Conservation (phyloP, 2,329 filamentous ascomycete genomes). For the Curvularia sp. region DNA sequence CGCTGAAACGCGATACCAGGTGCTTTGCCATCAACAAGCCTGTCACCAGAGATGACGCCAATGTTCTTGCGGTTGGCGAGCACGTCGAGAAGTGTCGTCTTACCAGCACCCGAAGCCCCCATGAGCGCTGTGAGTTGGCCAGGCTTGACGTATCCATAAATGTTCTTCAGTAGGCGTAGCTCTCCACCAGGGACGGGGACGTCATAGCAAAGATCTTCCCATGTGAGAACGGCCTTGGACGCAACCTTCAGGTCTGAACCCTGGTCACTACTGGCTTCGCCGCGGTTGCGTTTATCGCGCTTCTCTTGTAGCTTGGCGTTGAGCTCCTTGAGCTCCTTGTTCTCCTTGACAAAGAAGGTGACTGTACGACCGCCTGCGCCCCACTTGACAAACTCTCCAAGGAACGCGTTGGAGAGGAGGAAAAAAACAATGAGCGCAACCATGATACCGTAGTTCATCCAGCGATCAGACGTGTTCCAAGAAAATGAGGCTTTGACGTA, state of each 20-base stretch:
- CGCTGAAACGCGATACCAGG: slow-evolving; percentile 69
- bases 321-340: slow-evolving; percentile 69
- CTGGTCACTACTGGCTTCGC: slow-evolving; percentile 52
- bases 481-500: slow-evolving; percentile 75
- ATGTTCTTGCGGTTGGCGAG: slow-evolving; percentile 71
- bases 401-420: slow-evolving; percentile 72
- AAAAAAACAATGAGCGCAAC: slow-evolving; percentile 78
- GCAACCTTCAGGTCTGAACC: slow-evolving; percentile 59
- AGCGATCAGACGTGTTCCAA: slow-evolving; percentile 72
- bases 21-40: slow-evolving; percentile 66
- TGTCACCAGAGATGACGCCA: slow-evolving; percentile 68
- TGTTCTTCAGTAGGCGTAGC: slow-evolving; percentile 63
- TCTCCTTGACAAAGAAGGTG: slow-evolving; percentile 76
- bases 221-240: slow-evolving; percentile 65
- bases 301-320: slow-evolving; percentile 70
- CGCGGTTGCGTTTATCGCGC: slow-evolving; percentile 60
- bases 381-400: slow-evolving; percentile 80
- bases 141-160: slow-evolving; percentile 64
- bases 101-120: slow-evolving; percentile 71
- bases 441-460: slow-evolving; percentile 73
- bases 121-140: slow-evolving; percentile 61
- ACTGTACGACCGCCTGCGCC: slow-evolving; percentile 82
- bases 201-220: slow-evolving; percentile 66
- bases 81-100: slow-evolving; percentile 84
- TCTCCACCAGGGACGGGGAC: slow-evolving; percentile 71